Percentiles rank a stretch among this genome's conserved stretches.
phyloP scores from a whole-genome alignment of 2,329 filamentous ascomycete genomes.

The Colletotrichum salicis region DNA sequence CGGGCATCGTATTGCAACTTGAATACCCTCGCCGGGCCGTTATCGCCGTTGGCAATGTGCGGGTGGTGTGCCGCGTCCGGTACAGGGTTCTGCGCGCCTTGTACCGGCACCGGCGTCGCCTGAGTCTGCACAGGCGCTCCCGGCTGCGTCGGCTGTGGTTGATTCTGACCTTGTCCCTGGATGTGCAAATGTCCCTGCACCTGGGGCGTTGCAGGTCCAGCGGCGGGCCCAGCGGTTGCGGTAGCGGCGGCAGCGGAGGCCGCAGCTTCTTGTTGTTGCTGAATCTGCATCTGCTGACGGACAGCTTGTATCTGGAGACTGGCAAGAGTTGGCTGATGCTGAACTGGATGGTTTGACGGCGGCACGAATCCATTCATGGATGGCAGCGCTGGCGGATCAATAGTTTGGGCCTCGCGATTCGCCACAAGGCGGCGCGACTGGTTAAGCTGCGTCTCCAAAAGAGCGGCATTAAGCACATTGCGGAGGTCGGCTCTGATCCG shows the following conservation, averaged over 20 bases:
- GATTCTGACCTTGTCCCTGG: constrained; percentile 20
- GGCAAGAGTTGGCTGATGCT: not conserved
- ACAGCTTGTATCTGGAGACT: not conserved
- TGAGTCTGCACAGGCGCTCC: constrained; percentile 34
- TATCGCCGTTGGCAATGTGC: constrained; percentile 58
- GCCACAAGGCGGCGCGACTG: constrained; percentile 43
- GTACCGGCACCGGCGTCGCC: constrained; percentile 27
- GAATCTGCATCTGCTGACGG: not conserved
- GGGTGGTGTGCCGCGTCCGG: constrained; percentile 51
- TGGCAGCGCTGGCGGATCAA: not conserved
- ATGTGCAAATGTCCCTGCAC: constrained; percentile 30
- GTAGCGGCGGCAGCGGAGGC: not conserved
- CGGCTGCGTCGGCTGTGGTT: constrained; percentile 19
- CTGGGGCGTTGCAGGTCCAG: not conserved
- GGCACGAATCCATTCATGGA: not conserved
- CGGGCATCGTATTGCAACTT: constrained; percentile 96
- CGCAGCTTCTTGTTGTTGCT: not conserved
- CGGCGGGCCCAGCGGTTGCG: not conserved
- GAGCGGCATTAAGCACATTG: constrained; percentile 58
- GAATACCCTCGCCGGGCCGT: constrained; percentile 77
- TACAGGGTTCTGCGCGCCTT: constrained; percentile 27
- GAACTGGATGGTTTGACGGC: not conserved
- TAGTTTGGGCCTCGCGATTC: not conserved
- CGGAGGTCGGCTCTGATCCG: constrained; percentile 60
- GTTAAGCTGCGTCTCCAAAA: constrained; percentile 57